Conservation (phyloP, 2,329 filamentous ascomycete genomes). For the Paracoccidioides brasiliensis region DNA sequence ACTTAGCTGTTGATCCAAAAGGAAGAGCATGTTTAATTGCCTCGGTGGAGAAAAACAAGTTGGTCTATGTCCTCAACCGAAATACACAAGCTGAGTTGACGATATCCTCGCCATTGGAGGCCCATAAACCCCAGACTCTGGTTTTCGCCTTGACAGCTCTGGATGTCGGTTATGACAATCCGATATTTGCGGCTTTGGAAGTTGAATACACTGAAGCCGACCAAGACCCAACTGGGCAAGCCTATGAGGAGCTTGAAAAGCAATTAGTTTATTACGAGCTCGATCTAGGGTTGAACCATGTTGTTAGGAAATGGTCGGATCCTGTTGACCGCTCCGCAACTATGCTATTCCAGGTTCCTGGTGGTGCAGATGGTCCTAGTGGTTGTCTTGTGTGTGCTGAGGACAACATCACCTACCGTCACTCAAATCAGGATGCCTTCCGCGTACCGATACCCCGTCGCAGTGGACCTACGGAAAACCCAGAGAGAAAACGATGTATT, state of each 20-base stretch:
- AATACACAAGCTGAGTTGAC: conserved; percentile 89
- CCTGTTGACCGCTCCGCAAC: conserved; percentile 80
- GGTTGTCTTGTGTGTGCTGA: conserved; percentile 91
- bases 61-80: conserved; percentile 95
- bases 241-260: conserved; percentile 71
- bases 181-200: conserved; percentile 88
- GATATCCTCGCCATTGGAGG: conserved; percentile 93
- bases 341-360: conserved; percentile 87
- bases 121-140: conserved; percentile 81
- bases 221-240: conserved; percentile 75
- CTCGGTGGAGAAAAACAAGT: conserved; percentile 95
- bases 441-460: conserved; percentile 80
- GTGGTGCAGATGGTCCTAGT: conserved; percentile 83
- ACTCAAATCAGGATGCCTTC: conserved; percentile 84
- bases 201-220: conserved; percentile 87
- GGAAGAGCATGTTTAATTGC: conserved; percentile 90
- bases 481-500: conserved; percentile 75
- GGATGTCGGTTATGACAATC: conserved; percentile 94
- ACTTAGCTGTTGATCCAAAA: conserved; percentile 88
- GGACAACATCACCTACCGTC: conserved; percentile 91
- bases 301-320: conserved; percentile 93
- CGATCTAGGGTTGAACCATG: conserved; percentile 90
- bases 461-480: conserved; percentile 79
- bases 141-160: conserved; percentile 79
- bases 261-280: conserved; percentile 94